Percentiles rank a stretch among this genome's conserved stretches.
Conservation (phyloP, 768 basidiomycete genomes). For the Macrolepiota fuliginosa region DNA sequence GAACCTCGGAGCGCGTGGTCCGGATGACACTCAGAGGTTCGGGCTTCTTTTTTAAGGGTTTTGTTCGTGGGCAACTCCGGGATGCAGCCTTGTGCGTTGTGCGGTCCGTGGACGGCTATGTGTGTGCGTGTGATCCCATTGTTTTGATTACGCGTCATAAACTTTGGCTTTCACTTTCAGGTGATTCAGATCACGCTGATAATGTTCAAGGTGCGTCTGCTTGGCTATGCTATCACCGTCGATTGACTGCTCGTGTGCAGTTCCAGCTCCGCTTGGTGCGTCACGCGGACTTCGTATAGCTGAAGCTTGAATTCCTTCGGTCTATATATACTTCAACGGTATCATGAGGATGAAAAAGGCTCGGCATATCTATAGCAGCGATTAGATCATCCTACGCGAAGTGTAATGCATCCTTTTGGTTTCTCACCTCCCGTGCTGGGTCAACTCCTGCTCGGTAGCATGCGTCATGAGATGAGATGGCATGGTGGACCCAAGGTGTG, state of each 20-base stretch:
- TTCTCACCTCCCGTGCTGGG: background rate
- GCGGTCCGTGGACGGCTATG: too few relatives aligned
- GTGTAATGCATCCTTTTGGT: background rate
- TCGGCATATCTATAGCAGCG: conserved; percentile 1
- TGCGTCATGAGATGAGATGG: conserved; percentile 1
- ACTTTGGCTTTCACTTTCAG: too few relatives aligned
- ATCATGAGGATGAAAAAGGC: background rate
- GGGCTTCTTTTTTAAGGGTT: too few relatives aligned
- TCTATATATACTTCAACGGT: background rate
- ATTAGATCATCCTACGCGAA: background rate
- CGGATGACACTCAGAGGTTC: too few relatives aligned
- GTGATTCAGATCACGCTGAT: too few relatives aligned
- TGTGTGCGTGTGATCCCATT: too few relatives aligned
- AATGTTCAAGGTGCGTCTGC: too few relatives aligned
- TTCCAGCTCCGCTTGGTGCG: background rate
- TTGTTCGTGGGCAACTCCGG: too few relatives aligned
- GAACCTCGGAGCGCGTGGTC: too few relatives aligned
- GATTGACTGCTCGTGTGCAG: background rate
- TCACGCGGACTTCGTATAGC: background rate
- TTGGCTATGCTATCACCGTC: background rate
- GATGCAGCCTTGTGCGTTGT: too few relatives aligned
- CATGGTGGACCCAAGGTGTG: conserved; percentile 1
- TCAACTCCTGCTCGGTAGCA: background rate
- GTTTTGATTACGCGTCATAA: too few relatives aligned
- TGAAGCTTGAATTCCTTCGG: conserved; percentile 8